Evolutionary conservation across 164 flowering plant genomes (phyloP).

Genomic region (Chimonanthus praecox): DNA sequence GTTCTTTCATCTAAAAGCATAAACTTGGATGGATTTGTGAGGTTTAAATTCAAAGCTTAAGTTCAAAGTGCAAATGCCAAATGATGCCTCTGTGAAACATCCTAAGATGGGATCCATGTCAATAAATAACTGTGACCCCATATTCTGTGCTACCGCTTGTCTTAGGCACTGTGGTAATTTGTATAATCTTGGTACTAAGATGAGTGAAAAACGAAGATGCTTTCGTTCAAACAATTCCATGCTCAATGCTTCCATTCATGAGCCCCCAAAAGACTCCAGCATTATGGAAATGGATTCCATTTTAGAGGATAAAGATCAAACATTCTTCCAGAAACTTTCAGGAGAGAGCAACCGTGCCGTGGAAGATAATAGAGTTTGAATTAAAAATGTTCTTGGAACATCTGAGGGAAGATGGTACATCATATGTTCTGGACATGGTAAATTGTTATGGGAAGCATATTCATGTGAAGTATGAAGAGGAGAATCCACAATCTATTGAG

Average conservation of each 20-base stretch:
- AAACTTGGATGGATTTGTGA: too few relatives aligned
- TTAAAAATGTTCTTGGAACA: constrained; percentile 24
- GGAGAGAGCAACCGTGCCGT: neutral
- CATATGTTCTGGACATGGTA: constrained; percentile 23
- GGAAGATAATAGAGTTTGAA: constrained; percentile 12
- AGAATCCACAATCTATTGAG: neutral
- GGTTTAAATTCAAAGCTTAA: too few relatives aligned
- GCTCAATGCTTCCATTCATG: neutral
- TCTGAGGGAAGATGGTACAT: constrained; percentile 25
- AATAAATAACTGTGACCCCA: neutral
- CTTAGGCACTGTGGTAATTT: neutral
- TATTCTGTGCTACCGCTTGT: neutral
- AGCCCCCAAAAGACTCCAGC: neutral
- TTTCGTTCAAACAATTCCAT: neutral
- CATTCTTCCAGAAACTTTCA: neutral
- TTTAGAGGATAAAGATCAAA: neutral
- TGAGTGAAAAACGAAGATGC: neutral
- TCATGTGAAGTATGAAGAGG: constrained; percentile 20
- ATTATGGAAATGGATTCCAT: neutral
- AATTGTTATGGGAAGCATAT: constrained; percentile 4
- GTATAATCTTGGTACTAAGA: neutral
- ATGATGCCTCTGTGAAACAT: too few relatives aligned
- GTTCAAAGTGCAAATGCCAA: too few relatives aligned
- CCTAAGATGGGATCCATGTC: too few relatives aligned
- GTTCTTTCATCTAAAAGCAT: too few relatives aligned